A percentile compares a stretch with the other conserved stretches of the same genome.
Conservation (phyloP, 495 filamentous ascomycete genomes). For the Cercophora newfieldiana region DNA sequence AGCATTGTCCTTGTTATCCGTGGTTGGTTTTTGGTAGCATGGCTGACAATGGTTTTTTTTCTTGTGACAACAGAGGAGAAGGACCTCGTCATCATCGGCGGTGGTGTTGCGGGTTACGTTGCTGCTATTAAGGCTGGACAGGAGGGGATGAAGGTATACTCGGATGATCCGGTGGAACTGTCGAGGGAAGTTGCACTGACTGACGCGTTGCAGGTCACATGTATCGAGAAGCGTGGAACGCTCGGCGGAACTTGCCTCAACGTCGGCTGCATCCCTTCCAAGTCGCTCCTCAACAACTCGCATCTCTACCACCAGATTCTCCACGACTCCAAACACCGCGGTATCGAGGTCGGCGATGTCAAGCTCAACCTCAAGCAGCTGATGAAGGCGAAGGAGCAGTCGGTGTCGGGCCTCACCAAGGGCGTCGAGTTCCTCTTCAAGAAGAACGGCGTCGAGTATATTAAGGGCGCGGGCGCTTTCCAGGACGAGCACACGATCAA, state of each 20-base stretch:
- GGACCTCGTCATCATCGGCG: slow-evolving; percentile 92
- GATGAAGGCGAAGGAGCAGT: slow-evolving; percentile 97
- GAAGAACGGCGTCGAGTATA: slow-evolving; percentile 97
- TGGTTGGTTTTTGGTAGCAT: too few relatives aligned
- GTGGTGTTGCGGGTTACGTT: slow-evolving; percentile 97
- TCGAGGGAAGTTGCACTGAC: slow-evolving; percentile 10
- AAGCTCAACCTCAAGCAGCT: slow-evolving; percentile 92
- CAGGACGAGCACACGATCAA: slow-evolving; percentile 87
- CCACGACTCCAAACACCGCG: slow-evolving; percentile 95
- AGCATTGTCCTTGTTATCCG: slow-evolving; percentile 29
- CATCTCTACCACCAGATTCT: slow-evolving; percentile 97
- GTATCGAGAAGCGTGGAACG: slow-evolving; percentile 96
- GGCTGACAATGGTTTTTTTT: too few relatives aligned
- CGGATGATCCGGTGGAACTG: neutral
- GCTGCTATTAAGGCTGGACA: slow-evolving; percentile 99
- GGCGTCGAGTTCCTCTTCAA: slow-evolving; percentile 97
- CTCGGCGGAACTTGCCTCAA: slow-evolving; percentile 98
- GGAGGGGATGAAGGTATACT: slow-evolving; percentile 87
- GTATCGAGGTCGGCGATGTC: slow-evolving; percentile 91
- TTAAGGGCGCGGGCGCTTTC: slow-evolving; percentile 89
- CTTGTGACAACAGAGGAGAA: slow-evolving; percentile 79
- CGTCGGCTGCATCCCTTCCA: slow-evolving; percentile 98
- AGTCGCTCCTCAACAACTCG: slow-evolving; percentile 99
- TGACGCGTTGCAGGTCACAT: slow-evolving; percentile 66
- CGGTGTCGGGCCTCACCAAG: slow-evolving; percentile 88